Evolutionary conservation across 495 filamentous ascomycete genomes (phyloP).

Genomic region (Zalerion maritima): DNA sequence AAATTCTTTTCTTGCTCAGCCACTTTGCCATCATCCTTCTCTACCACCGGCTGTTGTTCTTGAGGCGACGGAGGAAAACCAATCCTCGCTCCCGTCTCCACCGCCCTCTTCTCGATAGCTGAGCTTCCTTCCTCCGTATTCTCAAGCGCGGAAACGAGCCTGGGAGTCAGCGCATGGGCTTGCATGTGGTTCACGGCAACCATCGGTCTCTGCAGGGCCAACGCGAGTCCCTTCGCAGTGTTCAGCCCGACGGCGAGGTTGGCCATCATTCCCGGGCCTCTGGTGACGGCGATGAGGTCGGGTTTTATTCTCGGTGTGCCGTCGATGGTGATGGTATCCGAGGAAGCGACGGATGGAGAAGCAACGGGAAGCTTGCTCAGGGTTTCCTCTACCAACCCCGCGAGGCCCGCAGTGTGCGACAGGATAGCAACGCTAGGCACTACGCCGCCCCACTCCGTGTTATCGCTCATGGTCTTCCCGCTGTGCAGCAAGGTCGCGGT

Average conservation of each 20-base stretch:
- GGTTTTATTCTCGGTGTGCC: constrained; percentile 42
- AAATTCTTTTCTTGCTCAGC: too few species aligned
- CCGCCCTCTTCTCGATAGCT: neutral
- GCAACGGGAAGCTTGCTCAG: constrained; percentile 35
- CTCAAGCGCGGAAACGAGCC: constrained; percentile 53
- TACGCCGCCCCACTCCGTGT: constrained; percentile 54
- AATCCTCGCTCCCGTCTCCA: constrained; percentile 1
- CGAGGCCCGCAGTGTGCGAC: constrained; percentile 57
- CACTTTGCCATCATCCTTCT: too few species aligned
- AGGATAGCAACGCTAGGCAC: constrained; percentile 58
- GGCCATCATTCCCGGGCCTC: constrained; percentile 76
- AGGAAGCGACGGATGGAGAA: constrained; percentile 8
- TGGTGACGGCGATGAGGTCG: constrained; percentile 72
- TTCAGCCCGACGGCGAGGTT: constrained; percentile 64
- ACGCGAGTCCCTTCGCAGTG: constrained; percentile 74
- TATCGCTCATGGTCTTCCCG: constrained; percentile 68
- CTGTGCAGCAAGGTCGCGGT: constrained; percentile 56
- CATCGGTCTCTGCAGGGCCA: constrained; percentile 68
- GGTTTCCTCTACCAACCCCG: constrained; percentile 48
- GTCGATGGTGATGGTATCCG: constrained; percentile 8
- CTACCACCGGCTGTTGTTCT: neutral
- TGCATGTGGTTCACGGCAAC: constrained; percentile 94
- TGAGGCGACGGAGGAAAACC: neutral
- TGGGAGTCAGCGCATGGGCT: constrained; percentile 79
- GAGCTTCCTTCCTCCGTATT: neutral